A percentile compares a stretch with the other conserved stretches of the same genome.
These are phyloP conservation scores for Trichophyton benhamiae DNA, from an alignment of 2,329 filamentous ascomycete genomes.

Conservation along the genomic window DNA sequence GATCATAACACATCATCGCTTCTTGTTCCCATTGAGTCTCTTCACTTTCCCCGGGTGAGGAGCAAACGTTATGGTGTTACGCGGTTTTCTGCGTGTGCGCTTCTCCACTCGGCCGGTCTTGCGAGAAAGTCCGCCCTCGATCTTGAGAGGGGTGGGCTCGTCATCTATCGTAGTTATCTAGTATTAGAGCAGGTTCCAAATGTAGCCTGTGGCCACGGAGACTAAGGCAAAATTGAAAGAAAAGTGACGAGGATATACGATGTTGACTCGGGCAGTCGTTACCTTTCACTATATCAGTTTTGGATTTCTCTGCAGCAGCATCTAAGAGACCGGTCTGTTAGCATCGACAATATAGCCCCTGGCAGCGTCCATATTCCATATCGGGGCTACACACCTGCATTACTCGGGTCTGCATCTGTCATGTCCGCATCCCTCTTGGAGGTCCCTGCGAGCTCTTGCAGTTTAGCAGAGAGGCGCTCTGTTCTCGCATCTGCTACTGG, in stretches of 20 bases:
- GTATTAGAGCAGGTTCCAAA: not conserved
- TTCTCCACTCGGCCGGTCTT: constrained; percentile 28
- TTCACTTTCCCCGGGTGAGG: constrained; percentile 22
- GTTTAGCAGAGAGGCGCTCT: constrained; percentile 72
- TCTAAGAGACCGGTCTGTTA: not conserved
- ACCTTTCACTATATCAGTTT: not conserved
- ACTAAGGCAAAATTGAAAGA: not conserved
- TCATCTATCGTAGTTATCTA: not conserved
- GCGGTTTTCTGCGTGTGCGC: constrained; percentile 25
- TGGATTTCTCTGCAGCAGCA: constrained; percentile 1
- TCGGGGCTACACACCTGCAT: constrained; percentile 17
- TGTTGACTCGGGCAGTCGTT: not conserved
- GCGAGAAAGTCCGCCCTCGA: not conserved
- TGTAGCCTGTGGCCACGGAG: not conserved
- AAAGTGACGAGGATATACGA: constrained; percentile 1
- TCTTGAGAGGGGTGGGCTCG: not conserved
- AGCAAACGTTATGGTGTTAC: constrained; percentile 30
- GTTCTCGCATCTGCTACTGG: constrained; percentile 68
- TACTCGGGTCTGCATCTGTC: constrained; percentile 19
- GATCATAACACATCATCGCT: not conserved
- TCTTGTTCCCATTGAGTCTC: constrained; percentile 25
- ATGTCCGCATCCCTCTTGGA: constrained; percentile 41
- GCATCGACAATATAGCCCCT: not conserved
- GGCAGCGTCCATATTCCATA: not conserved
- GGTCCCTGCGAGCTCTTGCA: constrained; percentile 67